Base-by-base conservation (phyloP, 2,329 filamentous ascomycete species). In the Colletotrichum sp. region DNA sequence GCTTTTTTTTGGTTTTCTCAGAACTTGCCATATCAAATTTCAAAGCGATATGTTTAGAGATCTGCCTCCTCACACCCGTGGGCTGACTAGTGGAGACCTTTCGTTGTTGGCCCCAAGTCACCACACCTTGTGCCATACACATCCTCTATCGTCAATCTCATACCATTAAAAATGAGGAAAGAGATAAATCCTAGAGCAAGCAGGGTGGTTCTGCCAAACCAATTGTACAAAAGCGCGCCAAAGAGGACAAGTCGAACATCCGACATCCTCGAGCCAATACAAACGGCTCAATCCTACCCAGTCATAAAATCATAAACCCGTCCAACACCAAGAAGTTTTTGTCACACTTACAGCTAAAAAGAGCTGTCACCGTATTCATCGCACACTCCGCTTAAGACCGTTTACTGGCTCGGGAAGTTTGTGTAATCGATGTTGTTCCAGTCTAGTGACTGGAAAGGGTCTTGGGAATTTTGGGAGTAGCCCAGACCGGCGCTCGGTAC, bases 401-500 rank as follows among this genome's bases (percentile, higher is more conserved):
- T 67, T 78, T 83, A 85, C 64, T 85, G 81, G 36, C 79, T 55
- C 15, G 59, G 80, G 55, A 84, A 84, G 59, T 78, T 77, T 59
- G 79, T 79, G 77, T 82, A 84, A 65, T 84, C 82, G 76, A 84
- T 75, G 68, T 78, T 81, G n/a, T 79, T 79, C 85, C 87, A 88
- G 65, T 89, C 86, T 72, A 88, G 78, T 13, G 65, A 55, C n/a
- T 83, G 81, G 74, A 89, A 87, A 25, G 90, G 83, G 60, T 91
- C 89, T 69, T 89, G 88, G 44, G 90, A 88, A 5, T 87, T 87
- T 78, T 91, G 90, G 5, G 87, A 89, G 79, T 88, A 91, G 28
- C 88, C 88, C 52, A 88, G 82, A 60, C 87, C 85, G 39, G 89
- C 83, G 77, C 88, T 90, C 4, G 89, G 87, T 6, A 90, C 81